phyloP scores from a whole-genome alignment of 495 filamentous ascomycete species.

The Umbilicaria muhlenbergii region DNA sequence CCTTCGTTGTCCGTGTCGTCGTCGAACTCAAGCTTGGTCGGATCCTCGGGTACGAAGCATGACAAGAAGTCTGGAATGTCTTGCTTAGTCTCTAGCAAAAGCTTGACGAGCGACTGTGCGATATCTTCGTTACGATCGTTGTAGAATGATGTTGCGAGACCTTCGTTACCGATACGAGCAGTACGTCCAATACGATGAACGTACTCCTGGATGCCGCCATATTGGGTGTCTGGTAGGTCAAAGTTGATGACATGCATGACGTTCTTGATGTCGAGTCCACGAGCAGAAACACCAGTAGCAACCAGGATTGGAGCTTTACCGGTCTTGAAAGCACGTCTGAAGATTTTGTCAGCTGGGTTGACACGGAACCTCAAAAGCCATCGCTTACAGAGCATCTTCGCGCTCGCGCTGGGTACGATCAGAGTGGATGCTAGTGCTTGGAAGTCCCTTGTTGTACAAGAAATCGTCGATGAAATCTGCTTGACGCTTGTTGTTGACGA shows the following conservation, averaged over 20 bases:
- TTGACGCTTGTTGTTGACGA: slow-evolving; percentile 63
- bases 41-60: slow-evolving; percentile 37
- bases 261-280: slow-evolving; percentile 80
- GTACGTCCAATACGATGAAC: slow-evolving; percentile 92
- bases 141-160: slow-evolving; percentile 81
- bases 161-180: slow-evolving; percentile 79
- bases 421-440: slow-evolving; percentile 71
- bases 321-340: slow-evolving; percentile 60
- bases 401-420: slow-evolving; percentile 84
- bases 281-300: slow-evolving; percentile 69
- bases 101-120: slow-evolving; percentile 53
- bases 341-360: not conserved
- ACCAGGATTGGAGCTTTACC: slow-evolving; percentile 66
- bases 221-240: slow-evolving; percentile 50
- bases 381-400: slow-evolving; percentile 73
- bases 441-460: slow-evolving; percentile 62
- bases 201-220: slow-evolving; percentile 91
- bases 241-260: slow-evolving; percentile 89
- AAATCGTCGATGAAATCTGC: slow-evolving; percentile 79
- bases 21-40: slow-evolving; percentile 36
- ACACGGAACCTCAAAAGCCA: not conserved
- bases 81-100: slow-evolving; percentile 65
- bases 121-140: slow-evolving; percentile 54
- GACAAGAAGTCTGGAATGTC: slow-evolving; percentile 69
- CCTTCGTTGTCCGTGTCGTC: slow-evolving; percentile 45